Evolutionary conservation across 2,329 filamentous ascomycete genomes (phyloP), one percentile per base, ranked within the genome.

Genomic region (Emmonsiellopsis sp.): DNA sequence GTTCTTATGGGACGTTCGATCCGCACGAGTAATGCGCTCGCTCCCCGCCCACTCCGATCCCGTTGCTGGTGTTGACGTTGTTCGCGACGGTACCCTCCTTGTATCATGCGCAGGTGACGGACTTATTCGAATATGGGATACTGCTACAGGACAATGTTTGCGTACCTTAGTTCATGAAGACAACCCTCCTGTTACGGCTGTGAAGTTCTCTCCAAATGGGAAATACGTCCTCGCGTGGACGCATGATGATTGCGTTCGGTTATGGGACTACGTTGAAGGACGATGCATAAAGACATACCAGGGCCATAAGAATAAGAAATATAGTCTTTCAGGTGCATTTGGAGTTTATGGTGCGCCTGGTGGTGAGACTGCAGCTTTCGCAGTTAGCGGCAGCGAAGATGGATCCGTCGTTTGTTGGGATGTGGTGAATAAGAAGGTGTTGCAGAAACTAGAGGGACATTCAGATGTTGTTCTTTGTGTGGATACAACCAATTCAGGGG

Each of bases 221-320:
- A 90, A 88, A 58, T 96, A 87, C 66, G 86, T 98, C 52, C 80
- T 97, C 2, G 92, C 93, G 10, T 95, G 87, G 70, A 95, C 88
- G 58, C 79, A 96, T 59, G 93, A 98, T 73, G 87, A 85, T 56
- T 92, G 87, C 65, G 81, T 98, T 46, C 84, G 93, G 2, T 75
- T 98, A 21, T 98, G 93, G 93, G 88, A 96, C 68, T 98, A 97
- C 66, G 86, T 95, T 7, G 83, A 89, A 39, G 92, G 92, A 6
- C 83, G 84, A 32, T 93, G 93, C 61, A 86, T 95, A 63, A 98
- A 98, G 77, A 98, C 93, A 11, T 98, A 97, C 70, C 90, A 96
- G 67, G 93, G 93, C 0, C 93, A 97, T 64, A 73, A 76, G 52
- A 98, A 98, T 68, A 78, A 82, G 52, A 85, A 85, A 56, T 97